Conservation (phyloP, 306 rosid genomes). For the Medicago arabica region DNA sequence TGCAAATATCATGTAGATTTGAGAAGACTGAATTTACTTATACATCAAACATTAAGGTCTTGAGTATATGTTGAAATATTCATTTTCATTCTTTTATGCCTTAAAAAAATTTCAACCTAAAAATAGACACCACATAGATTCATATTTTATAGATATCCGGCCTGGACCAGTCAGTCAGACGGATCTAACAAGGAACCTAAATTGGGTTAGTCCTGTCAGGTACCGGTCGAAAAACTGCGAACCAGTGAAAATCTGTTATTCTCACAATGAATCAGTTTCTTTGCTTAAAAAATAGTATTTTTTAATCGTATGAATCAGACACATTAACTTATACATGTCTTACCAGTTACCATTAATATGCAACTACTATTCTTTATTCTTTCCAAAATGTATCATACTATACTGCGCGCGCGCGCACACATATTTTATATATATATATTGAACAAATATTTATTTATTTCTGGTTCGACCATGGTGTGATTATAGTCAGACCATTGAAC, state of each 20-base stretch:
- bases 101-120: constrained; percentile 6
- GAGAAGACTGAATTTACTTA: constrained; percentile 13
- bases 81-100: background rate
- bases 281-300: background rate
- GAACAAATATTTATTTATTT: no score
- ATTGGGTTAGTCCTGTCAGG: background rate
- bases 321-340: background rate
- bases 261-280: background rate
- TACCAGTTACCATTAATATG: background rate
- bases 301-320: background rate
- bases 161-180: background rate
- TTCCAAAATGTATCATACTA: background rate
- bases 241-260: background rate
- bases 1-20: constrained; percentile 5
- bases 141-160: background rate
- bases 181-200: background rate
- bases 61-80: constrained; percentile 2
- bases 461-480: background rate
- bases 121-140: background rate
- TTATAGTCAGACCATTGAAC: background rate
- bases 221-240: background rate
- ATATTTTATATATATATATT: no score
- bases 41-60: constrained; percentile 7
- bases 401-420: no score
- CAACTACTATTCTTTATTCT: background rate